A percentile compares a stretch with the other conserved stretches of the same genome.
Evolutionary conservation across 23 red algal genomes (phyloP).

Genomic region (Gracilaria domingensis): DNA sequence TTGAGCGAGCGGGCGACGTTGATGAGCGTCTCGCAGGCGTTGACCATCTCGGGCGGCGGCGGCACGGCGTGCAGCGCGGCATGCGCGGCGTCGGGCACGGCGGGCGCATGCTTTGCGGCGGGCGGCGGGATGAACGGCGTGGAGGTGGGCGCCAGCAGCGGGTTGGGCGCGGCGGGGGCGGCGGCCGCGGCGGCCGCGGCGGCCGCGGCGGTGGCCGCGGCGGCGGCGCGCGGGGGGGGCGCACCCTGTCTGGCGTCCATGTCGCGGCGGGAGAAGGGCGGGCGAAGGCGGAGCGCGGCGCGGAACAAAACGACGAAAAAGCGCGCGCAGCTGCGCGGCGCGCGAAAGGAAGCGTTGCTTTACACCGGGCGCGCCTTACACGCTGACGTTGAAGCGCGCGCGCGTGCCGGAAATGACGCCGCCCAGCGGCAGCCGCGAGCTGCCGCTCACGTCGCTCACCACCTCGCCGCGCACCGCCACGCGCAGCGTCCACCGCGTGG

Average conservation of each 20-base stretch:
- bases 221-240: neutral
- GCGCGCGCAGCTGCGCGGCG: no score
- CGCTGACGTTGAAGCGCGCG: conserved; percentile 7
- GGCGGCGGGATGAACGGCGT: conserved; percentile 1
- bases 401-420: neutral
- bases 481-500: conserved; percentile 8
- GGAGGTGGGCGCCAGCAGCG: neutral
- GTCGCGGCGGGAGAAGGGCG: neutral
- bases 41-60: neutral
- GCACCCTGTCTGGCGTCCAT: neutral
- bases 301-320: neutral
- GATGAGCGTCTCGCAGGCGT: conserved; percentile 19
- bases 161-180: neutral
- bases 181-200: neutral
- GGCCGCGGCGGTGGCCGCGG: neutral
- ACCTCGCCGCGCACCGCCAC: neutral
- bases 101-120: neutral
- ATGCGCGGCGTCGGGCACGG: neutral
- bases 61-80: neutral
- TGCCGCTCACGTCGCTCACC: conserved; percentile 6
- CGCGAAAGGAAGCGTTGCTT: neutral
- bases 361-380: neutral
- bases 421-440: neutral
- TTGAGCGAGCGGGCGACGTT: conserved; percentile 9
- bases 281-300: no score